phyloP scores from a whole-genome alignment of 192 early-diverging fungal species.

The Thamnidium elegans region DNA sequence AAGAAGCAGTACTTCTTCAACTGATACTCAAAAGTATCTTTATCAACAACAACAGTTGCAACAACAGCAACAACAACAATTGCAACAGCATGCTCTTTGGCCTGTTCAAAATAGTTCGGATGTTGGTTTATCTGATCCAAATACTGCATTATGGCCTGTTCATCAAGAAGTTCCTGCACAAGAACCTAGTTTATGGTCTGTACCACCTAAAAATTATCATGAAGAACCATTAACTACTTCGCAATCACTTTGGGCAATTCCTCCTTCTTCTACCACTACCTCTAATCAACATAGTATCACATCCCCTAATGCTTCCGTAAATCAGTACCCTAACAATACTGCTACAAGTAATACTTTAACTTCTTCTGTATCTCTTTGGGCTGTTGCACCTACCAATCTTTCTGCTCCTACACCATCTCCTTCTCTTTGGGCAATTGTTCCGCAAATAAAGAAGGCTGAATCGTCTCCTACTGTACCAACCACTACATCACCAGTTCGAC shows the following conservation, averaged over 20 bases:
- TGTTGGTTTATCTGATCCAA: too few species aligned
- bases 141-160: neutral
- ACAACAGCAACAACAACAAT: neutral
- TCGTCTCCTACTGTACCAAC: neutral
- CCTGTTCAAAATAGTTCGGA: conserved; percentile 1
- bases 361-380: conserved; percentile 18
- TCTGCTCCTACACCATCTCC: conserved; percentile 11
- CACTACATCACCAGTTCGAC: neutral
- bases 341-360: neutral
- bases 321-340: too few species aligned
- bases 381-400: conserved; percentile 10
- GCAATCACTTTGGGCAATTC: conserved; percentile 16
- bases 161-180: conserved; percentile 9
- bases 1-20: conserved; percentile 9
- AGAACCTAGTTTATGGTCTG: conserved; percentile 6
- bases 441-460: neutral
- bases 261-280: neutral
- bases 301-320: neutral
- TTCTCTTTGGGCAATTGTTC: neutral
- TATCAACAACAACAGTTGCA: neutral
- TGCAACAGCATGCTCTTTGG: conserved; percentile 3
- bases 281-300: neutral
- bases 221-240: neutral
- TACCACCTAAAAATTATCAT: neutral
- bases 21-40: neutral